Evolutionary conservation across 306 rosid genomes (phyloP).

Genomic region (Quillaja saponaria): DNA sequence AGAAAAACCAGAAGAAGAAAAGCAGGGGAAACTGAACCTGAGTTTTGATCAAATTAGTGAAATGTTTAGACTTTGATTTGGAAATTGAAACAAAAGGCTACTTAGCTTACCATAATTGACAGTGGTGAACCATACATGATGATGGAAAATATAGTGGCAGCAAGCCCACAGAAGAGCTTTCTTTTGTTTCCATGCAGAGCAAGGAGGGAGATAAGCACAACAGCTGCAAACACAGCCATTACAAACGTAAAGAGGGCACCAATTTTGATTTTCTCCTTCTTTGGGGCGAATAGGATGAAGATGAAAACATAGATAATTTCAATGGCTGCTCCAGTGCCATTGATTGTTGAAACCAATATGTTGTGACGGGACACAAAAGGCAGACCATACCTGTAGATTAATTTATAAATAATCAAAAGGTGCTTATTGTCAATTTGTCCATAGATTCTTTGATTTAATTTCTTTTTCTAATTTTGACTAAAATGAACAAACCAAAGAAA

Average conservation of each 20-base stretch:
- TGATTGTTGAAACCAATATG: slow-evolving; percentile 69
- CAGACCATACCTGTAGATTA: slow-evolving; percentile 68
- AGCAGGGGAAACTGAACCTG: background rate
- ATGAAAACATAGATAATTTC: slow-evolving; percentile 65
- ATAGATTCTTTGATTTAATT: background rate
- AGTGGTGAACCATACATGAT: slow-evolving; percentile 94
- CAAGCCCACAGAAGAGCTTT: slow-evolving; percentile 75
- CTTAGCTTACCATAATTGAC: slow-evolving; percentile 67
- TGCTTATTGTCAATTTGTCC: too few species aligned
- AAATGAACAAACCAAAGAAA: background rate
- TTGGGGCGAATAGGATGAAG: slow-evolving; percentile 55
- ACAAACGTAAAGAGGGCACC: slow-evolving; percentile 47
- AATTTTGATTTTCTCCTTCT: slow-evolving; percentile 60
- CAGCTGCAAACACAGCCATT: slow-evolving; percentile 46
- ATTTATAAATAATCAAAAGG: too few species aligned
- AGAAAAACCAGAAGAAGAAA: background rate
- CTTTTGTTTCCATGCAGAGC: slow-evolving; percentile 55
- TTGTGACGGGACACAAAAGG: slow-evolving; percentile 89
- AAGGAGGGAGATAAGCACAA: slow-evolving; percentile 70
- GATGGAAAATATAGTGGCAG: slow-evolving; percentile 69
- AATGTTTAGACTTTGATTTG: background rate
- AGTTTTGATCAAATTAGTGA: background rate
- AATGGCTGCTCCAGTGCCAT: slow-evolving; percentile 71
- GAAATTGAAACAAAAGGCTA: background rate
- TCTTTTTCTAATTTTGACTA: background rate